phyloP scores from a whole-genome alignment of 768 basidiomycete species.

The Leccinellum albellum region DNA sequence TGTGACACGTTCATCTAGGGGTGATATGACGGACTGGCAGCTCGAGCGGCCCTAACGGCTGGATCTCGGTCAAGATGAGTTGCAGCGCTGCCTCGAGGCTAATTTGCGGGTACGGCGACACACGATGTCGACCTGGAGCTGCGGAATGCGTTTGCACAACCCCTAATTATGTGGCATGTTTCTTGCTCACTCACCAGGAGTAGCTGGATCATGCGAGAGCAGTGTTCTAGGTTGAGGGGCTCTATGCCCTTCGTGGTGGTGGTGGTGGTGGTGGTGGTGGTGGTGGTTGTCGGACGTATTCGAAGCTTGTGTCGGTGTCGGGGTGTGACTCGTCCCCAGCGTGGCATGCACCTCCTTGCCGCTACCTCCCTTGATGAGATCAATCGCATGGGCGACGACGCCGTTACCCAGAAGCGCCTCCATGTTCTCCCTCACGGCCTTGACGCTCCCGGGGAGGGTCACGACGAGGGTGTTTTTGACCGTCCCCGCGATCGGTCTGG shows the following conservation, averaged over 20 bases:
- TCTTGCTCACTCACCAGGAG: constrained; percentile 47
- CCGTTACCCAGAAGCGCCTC: constrained; percentile 54
- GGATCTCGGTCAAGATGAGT: constrained; percentile 48
- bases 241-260: constrained; percentile 40
- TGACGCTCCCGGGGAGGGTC: constrained; percentile 82
- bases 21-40: constrained; percentile 38
- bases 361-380: constrained; percentile 64
- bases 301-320: constrained; percentile 9
- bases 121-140: constrained; percentile 70
- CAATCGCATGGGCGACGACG: constrained; percentile 67
- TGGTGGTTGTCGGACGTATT: constrained; percentile 14
- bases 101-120: constrained; percentile 75
- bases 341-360: constrained; percentile 56
- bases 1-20: neutral
- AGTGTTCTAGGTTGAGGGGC: constrained; percentile 53
- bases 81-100: constrained; percentile 61
- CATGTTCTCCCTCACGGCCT: constrained; percentile 79
- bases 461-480: constrained; percentile 62
- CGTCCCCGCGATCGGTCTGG: constrained; percentile 79
- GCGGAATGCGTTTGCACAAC: neutral
- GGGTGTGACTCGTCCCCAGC: constrained; percentile 36
- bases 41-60: constrained; percentile 37
- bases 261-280: constrained; percentile 34
- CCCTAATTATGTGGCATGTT: neutral
- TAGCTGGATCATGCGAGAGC: constrained; percentile 67